These are phyloP conservation scores for Solanum rostratum DNA, from an alignment of 257 asterid species.

Conservation along the genomic window DNA sequence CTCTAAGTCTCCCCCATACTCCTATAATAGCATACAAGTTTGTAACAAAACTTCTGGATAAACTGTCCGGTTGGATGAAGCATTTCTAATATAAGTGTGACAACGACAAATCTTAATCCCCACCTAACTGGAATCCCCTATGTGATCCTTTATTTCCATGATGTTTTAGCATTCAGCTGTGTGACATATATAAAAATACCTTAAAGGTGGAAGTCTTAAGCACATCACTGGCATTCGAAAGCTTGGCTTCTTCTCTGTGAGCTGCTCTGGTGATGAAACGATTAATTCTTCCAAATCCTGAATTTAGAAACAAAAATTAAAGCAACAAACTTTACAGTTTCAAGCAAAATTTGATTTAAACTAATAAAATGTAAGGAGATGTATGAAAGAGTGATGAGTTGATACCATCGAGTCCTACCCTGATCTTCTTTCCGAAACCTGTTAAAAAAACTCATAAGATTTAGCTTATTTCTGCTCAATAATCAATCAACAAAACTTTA, in stretches of 20 bases:
- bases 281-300: slow-evolving; percentile 3
- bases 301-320: background rate
- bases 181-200: background rate
- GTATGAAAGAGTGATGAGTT: background rate
- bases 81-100: background rate
- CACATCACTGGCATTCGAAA: background rate
- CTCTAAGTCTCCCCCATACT: background rate
- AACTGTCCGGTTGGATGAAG: background rate
- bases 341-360: background rate
- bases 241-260: background rate
- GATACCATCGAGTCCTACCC: slow-evolving; percentile 8
- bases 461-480: background rate
- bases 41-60: background rate
- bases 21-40: background rate
- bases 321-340: background rate
- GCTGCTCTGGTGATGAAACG: background rate
- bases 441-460: background rate
- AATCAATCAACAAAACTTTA: background rate
- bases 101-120: background rate
- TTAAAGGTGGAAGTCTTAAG: background rate
- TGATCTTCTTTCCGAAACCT: slow-evolving; percentile 11
- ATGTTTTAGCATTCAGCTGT: background rate
- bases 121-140: background rate
- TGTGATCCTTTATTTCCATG: background rate
- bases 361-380: background rate